Evolutionary conservation across 495 filamentous ascomycete genomes (phyloP), one percentile per base, ranked within the genome.

Genomic region (Aspergillus taichungensis): DNA sequence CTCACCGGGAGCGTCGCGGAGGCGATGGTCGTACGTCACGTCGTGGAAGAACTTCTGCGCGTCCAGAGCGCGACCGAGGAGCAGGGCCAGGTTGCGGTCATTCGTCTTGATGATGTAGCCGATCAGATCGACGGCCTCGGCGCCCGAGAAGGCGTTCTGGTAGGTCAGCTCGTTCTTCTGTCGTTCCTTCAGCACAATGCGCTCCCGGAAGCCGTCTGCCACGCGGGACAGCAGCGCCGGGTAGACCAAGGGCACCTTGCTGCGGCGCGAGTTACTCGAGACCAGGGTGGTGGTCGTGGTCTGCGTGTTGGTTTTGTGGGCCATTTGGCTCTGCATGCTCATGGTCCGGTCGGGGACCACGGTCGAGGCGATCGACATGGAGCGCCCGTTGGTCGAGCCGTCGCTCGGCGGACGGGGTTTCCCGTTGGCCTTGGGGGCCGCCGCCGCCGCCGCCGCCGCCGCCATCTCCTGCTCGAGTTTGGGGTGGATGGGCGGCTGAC

Each of bases 31-130:
- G 63, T 99, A 99, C 4, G 90, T 95, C 34, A 97, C 94, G 77
- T 99, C 94, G 63, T 97, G 94, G 61, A 99, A 99, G 64, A 97
- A 96, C 63, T 97, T 99, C 64, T 99, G 94, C 34, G 94, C 94
- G 69, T 99, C 94, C 36, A 99, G 69, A 45, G 89, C 87, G 51
- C 94, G 77, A 37, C 94, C 94, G n/a, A 99, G 66, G 8, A 99
- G 79, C 44, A 99, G 69, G 34, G 94, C 92, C 51, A 99, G 70
- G 56, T 96, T 99, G 40, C 94, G 80, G 64, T 99, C 94, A 8
- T 84, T 94, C 0, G 94, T 99, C 62, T 91, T 85, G 60, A 97
- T 96, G 53, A 97, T 97, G 56, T 85, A 87, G 3, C 83, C 81
- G 41, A 99, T 88, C 51, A 95, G 71, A 64, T 97, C 94, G 28